Percentiles rank a stretch among this genome's conserved stretches.
Evolutionary conservation across 164 flowering plant genomes (phyloP).

Genomic region (Umbellularia californica): DNA sequence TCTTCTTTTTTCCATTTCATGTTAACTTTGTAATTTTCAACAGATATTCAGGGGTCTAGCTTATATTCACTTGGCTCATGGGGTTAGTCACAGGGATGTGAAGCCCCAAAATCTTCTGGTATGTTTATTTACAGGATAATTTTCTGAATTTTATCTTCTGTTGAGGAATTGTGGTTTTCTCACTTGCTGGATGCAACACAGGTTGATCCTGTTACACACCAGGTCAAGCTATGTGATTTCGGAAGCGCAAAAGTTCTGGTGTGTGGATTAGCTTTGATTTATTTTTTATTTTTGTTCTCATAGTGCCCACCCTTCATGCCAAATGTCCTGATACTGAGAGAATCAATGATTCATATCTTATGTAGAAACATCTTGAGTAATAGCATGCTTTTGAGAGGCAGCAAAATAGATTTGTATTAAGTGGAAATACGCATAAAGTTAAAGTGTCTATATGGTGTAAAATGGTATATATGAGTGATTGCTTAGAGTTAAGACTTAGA

Average conservation of each 20-base stretch:
- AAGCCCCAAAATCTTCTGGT: conserved; percentile 96
- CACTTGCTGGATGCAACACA: conserved; percentile 19
- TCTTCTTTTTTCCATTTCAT: no score
- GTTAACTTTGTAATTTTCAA: neutral
- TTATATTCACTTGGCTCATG: conserved; percentile 58
- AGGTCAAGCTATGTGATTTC: conserved; percentile 91
- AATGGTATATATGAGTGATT: no score
- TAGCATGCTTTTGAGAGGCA: neutral
- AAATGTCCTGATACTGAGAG: neutral
- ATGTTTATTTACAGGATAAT: conserved; percentile 9
- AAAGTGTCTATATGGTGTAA: no score
- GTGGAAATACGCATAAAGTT: no score
- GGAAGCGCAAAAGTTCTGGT: conserved; percentile 92
- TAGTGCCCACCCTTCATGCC: neutral
- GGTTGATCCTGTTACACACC: conserved; percentile 91
- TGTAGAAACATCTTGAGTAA: neutral
- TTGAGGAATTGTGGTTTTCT: neutral
- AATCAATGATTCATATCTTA: neutral
- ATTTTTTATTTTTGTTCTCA: no score
- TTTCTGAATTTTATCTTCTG: conserved; percentile 1
- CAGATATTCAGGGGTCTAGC: conserved; percentile 93
- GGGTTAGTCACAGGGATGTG: conserved; percentile 64
- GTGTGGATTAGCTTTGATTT: neutral
- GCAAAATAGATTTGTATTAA: no score
- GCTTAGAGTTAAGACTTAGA: no score